Percentiles rank a stretch among this genome's conserved stretches.
Evolutionary conservation across 1,139 yeast genomes (phyloP).

Genomic region (Chernovozyma aurita): DNA sequence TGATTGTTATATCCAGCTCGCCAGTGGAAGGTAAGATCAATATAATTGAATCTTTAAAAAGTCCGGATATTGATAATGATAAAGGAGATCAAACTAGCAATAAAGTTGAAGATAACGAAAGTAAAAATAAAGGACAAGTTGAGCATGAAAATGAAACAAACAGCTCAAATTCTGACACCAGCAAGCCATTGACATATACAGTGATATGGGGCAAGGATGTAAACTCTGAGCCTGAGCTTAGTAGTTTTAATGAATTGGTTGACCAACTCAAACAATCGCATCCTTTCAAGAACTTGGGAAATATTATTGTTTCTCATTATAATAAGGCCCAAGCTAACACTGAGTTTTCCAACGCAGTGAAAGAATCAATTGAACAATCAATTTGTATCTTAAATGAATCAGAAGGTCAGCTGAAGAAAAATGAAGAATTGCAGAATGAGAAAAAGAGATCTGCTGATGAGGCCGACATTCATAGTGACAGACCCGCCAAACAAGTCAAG

Average conservation of each 20-base stretch:
- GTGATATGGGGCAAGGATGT: too few relatives aligned
- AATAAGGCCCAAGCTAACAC: not conserved
- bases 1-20: not conserved
- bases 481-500: slow-evolving; percentile 7
- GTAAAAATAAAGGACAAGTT: too few relatives aligned
- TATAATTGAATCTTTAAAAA: too few relatives aligned
- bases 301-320: not conserved
- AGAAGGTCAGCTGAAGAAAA: not conserved
- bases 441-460: slow-evolving; percentile 8
- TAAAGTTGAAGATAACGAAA: too few relatives aligned
- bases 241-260: too few relatives aligned
- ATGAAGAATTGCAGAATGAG: slow-evolving; percentile 1
- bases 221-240: too few relatives aligned
- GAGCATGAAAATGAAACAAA: too few relatives aligned
- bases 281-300: not conserved
- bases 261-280: too few relatives aligned
- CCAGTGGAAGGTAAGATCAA: not conserved
- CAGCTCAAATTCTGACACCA: too few relatives aligned
- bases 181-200: too few relatives aligned
- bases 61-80: too few relatives aligned
- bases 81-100: too few relatives aligned
- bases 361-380: not conserved
- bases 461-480: not conserved
- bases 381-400: slow-evolving; percentile 1
- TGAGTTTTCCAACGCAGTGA: not conserved